Base-by-base conservation (phyloP, 768 basidiomycete species). In the Suillus placidus region DNA sequence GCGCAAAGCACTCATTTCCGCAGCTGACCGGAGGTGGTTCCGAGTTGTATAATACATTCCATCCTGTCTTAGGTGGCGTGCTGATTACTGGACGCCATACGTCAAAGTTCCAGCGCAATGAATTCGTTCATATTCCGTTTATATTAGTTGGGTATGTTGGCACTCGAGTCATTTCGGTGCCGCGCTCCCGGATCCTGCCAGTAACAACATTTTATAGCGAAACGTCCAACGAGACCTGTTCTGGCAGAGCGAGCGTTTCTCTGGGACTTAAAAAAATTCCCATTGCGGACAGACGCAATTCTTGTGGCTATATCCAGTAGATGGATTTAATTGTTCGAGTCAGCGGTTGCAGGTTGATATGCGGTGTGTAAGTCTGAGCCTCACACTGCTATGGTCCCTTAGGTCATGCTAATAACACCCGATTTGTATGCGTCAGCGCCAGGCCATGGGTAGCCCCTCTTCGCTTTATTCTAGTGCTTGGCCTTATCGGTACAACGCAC, bases 401-500 rank as follows among this genome's bases (percentile, higher is more conserved):
- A n/a, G 40, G 51, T 16, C 42, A 42, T 40, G 18, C 42, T 34
- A 16, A 14, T 30, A 30, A 40, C 26, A 10, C 34, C 23, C 68
- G 0, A 35, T 58, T 23, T 42, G 23, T 16, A 54, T 38, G 38
- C 16, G 49, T 49, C 34, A 85, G 84, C 78, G 80, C 14, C 78
- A 81, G 23, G 82, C 85, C 55, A 76, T 87, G 70, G 86, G 80
- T 0, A 77, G 69, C 2, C 77, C 81, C 5, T 82, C 80, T 14
- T 76, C 82, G 1, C 63, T 73, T 23, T 66, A 30, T 45, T 74
- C 70, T 18, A 74, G 76, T 18, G 74, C 83, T 3, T 88, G 81
- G 80, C 84, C 84, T 14, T 88, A 88, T 69, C 80, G 87, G 34
- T 88, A 87, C 72, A 87, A 88, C 72, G 88, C 72, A 65, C 76